Conservation (phyloP, 1,284 basidiomycete species). For the Filobasidium uniguttulatum region DNA sequence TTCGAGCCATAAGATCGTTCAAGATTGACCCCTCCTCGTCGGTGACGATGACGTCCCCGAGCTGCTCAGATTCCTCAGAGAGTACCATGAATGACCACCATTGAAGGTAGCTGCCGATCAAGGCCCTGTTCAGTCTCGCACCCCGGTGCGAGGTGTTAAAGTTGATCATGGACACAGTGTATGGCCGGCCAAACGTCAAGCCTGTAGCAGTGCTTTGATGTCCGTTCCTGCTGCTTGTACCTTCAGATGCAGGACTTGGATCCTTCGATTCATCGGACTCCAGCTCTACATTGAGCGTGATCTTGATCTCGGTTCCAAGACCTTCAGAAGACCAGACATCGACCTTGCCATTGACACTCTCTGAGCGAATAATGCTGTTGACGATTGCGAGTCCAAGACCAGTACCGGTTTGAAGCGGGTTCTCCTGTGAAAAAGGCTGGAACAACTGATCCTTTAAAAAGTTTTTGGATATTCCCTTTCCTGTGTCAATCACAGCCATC, state of each 20-base stretch:
- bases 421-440: conserved; percentile 82
- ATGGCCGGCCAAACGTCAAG: conserved; percentile 3
- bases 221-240: neutral
- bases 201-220: neutral
- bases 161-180: conserved; percentile 51
- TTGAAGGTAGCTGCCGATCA: conserved; percentile 53
- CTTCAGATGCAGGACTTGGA: neutral
- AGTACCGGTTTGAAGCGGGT: conserved; percentile 63
- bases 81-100: conserved; percentile 65
- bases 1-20: conserved; percentile 36
- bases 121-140: conserved; percentile 50
- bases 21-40: conserved; percentile 64
- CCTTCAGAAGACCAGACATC: conserved; percentile 50
- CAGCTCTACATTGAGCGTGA: conserved; percentile 65
- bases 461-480: conserved; percentile 79
- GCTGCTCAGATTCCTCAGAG: conserved; percentile 31
- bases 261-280: conserved; percentile 21
- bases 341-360: conserved; percentile 67
- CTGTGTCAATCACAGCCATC: conserved; percentile 75
- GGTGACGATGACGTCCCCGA: conserved; percentile 62
- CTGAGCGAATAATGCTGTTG: conserved; percentile 67
- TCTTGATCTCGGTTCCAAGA: conserved; percentile 82
- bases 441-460: conserved; percentile 90
- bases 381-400: conserved; percentile 95
- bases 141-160: conserved; percentile 59